These are phyloP conservation scores for Shiraia bambusicola DNA, from an alignment of 2,329 filamentous ascomycete genomes.

Conservation along the genomic window DNA sequence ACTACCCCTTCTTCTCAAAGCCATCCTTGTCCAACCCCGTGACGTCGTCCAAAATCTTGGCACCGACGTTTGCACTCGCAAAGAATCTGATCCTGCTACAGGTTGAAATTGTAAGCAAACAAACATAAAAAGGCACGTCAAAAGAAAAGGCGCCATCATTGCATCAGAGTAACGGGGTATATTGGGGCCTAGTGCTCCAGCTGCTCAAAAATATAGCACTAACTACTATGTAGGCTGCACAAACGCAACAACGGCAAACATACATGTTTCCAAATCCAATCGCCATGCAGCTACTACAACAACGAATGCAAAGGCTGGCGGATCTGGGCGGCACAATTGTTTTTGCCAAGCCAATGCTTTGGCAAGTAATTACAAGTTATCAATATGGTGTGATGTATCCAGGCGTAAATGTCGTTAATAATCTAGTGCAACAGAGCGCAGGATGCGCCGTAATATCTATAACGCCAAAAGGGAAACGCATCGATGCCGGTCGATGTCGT, in stretches of 20 bases:
- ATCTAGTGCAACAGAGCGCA: background rate
- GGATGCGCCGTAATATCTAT: conserved; percentile 5
- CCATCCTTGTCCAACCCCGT: background rate
- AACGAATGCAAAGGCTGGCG: background rate
- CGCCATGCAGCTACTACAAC: background rate
- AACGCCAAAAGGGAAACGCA: background rate
- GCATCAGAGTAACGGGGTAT: background rate
- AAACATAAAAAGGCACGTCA: background rate
- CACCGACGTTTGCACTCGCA: background rate
- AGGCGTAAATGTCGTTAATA: conserved; percentile 5
- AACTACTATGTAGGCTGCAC: background rate
- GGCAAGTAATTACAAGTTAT: conserved; percentile 4
- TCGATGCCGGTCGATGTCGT: background rate
- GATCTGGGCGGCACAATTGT: background rate
- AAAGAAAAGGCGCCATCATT: conserved; percentile 1
- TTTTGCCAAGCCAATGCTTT: background rate
- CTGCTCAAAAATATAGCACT: no score
- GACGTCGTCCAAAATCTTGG: conserved; percentile 5
- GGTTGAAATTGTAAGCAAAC: conserved; percentile 4
- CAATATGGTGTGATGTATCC: conserved; percentile 5
- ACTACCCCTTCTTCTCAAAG: background rate
- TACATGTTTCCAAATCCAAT: background rate
- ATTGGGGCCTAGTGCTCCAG: conserved; percentile 1
- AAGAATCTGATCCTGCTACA: background rate
- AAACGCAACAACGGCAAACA: background rate